Conservation (phyloP, 257 asterid genomes). For the Salvia hispanica region DNA sequence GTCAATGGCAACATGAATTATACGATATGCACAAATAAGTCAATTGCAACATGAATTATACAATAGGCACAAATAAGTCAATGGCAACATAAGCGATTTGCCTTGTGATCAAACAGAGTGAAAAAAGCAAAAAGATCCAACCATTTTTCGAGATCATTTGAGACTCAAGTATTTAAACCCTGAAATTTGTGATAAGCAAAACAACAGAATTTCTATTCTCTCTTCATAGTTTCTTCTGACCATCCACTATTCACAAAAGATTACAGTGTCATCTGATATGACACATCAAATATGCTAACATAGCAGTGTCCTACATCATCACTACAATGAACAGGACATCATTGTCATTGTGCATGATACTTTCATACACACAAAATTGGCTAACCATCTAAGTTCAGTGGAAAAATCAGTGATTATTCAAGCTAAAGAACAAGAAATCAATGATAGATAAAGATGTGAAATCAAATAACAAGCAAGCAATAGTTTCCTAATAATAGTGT, state of each 20-base stretch:
- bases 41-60: neutral
- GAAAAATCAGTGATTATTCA: conserved; percentile 1
- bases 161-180: neutral
- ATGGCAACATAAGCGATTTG: neutral
- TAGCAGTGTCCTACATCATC: neutral
- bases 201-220: neutral
- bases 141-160: neutral
- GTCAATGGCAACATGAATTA: conserved; percentile 17
- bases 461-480: conserved; percentile 9
- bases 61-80: neutral
- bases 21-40: conserved; percentile 1
- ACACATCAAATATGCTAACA: neutral
- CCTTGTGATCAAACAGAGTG: neutral
- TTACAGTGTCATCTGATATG: neutral
- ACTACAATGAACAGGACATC: conserved; percentile 3
- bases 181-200: neutral
- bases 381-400: conserved; percentile 5
- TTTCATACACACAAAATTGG: neutral
- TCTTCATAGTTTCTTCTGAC: neutral
- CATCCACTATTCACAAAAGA: neutral
- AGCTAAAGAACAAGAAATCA: conserved; percentile 17
- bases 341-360: neutral
- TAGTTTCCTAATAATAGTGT: neutral
- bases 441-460: conserved; percentile 6
- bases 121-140: conserved; percentile 8